A percentile compares a stretch with the other conserved stretches of the same genome.
These are phyloP conservation scores for Alopecurus myosuroides DNA, from an alignment of 176 grass and related monocot species.

Conservation along the genomic window DNA sequence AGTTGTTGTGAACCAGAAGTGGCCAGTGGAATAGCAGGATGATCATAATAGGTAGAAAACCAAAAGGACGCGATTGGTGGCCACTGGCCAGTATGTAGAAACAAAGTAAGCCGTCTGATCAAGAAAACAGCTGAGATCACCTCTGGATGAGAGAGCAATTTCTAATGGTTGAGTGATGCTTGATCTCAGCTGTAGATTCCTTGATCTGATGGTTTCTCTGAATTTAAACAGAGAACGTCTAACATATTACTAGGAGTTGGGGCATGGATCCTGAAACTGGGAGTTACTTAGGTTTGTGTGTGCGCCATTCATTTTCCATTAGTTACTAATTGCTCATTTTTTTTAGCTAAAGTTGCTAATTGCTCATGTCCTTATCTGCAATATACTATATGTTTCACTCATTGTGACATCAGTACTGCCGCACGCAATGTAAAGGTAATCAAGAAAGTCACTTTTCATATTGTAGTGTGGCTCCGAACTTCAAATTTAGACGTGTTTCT, in stretches of 20 bases:
- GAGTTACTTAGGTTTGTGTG: too few relatives aligned
- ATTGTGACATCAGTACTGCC: too few relatives aligned
- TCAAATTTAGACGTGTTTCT: too few relatives aligned
- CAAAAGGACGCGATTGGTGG: too few relatives aligned
- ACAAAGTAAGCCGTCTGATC: not conserved
- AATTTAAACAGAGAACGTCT: not conserved
- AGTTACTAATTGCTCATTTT: not conserved
- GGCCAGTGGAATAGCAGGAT: not conserved
- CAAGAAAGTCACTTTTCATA: too few relatives aligned
- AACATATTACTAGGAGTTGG: not conserved
- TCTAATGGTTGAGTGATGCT: not conserved
- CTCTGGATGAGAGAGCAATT: not conserved
- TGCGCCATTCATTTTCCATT: not conserved
- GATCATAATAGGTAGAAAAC: not conserved
- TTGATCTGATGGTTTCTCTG: not conserved
- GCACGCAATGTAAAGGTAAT: too few relatives aligned
- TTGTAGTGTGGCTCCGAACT: too few relatives aligned
- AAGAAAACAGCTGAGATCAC: constrained; percentile 1
- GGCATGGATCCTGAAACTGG: not conserved
- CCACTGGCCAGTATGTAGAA: not conserved
- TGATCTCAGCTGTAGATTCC: not conserved
- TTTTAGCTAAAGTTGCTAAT: not conserved
- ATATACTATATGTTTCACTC: too few relatives aligned
- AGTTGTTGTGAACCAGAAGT: not conserved
- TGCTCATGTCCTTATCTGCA: not conserved